Conservation (phyloP, 345 rosid genomes). For the Eucalyptus rudis region DNA sequence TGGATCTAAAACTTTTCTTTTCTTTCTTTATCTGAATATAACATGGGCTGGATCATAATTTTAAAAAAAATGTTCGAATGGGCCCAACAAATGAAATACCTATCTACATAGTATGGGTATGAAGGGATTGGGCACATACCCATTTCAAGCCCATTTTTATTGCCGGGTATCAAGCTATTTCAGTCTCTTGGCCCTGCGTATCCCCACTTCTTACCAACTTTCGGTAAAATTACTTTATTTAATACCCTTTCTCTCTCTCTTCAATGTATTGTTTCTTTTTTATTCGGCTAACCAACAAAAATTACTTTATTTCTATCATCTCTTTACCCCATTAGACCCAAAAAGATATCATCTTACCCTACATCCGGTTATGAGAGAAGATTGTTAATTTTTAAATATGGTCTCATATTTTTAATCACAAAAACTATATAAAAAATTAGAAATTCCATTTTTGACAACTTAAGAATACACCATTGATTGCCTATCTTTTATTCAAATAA, state of each 20-base stretch:
- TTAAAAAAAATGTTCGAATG: background rate
- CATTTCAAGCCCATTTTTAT: background rate
- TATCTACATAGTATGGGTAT: background rate
- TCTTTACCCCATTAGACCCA: background rate
- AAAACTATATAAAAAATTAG: too few species aligned
- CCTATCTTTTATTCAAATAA: too few species aligned
- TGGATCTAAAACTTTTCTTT: background rate
- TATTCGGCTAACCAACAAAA: background rate
- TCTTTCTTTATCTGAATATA: background rate
- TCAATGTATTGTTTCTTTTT: background rate
- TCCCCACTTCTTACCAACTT: background rate
- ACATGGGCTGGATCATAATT: background rate
- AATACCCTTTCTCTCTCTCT: background rate
- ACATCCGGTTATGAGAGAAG: background rate
- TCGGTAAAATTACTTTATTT: background rate
- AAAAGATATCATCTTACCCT: background rate
- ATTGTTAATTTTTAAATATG: background rate
- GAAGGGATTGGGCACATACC: background rate
- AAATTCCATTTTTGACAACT: background rate
- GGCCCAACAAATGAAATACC: background rate
- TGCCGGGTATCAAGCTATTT: background rate
- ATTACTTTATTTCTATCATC: background rate
- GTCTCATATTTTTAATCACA: background rate
- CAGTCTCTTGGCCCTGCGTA: background rate
- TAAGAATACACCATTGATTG: background rate